Evolutionary conservation across 306 rosid genomes (phyloP), one percentile per base, ranked within the genome.

Genomic region (Pyrus bretschneideri): DNA sequence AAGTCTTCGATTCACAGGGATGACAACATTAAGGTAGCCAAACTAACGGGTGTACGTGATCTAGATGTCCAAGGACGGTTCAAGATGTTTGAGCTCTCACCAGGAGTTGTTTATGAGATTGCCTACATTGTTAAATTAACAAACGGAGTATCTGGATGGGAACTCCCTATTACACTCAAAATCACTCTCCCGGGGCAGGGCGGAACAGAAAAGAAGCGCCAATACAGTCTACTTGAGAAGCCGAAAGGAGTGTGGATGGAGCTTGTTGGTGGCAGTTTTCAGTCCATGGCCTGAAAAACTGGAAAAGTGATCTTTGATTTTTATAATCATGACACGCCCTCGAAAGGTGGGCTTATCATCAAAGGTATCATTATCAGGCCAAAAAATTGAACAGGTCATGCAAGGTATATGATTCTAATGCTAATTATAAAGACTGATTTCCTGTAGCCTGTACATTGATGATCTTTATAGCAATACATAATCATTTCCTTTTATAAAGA

Each of bases 1-100:
- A 42, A 2, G 13, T 42, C 46, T 13, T 11, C 30, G 9, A 52
- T 21, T 55, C 23, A 12, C 68, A 72, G 82, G 15, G 51, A 66
- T 2, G 78, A 73, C 18, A 79, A 73, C 69, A 67, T 66, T 31
- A 78, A 79, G 52, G 83, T 79, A 6, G 70, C 69, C 27, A 73
- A 73, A 44, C 70, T 79, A 7, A 4, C 1, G 21, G 6, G 1
- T 30, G 57, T 73, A 5, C 54, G 79, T 17, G 73, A 38, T 49
- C 64, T 73, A 42, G 31, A 73, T 18, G 70, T 79, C 70, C 55
- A 61, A 22, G 73, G 74, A 12, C 68, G 55, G 17, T 54, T 79
- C 10, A 72, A 66, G 9, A 27, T 72, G 25, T 72, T 61, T 17
- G 73, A 72, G 22, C 63, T 79, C 4, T 18, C 78, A 7, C 35